A percentile compares a stretch with the other conserved stretches of the same genome.
These are phyloP conservation scores for Sugiyamaella paludigena DNA, from an alignment of 1,139 yeast species.

Conservation along the genomic window DNA sequence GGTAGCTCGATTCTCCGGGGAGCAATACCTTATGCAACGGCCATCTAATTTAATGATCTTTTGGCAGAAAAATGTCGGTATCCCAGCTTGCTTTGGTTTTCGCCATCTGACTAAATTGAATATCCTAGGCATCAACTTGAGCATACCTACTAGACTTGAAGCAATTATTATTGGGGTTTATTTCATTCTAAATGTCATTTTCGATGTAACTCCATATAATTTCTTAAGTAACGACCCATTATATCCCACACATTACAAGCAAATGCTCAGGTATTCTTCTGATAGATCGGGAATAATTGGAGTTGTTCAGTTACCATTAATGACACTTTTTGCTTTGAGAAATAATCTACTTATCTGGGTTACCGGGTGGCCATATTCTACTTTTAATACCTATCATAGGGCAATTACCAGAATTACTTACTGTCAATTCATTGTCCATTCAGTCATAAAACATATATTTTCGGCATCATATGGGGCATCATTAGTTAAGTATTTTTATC, in stretches of 20 bases:
- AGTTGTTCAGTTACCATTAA: slow-evolving; percentile 54
- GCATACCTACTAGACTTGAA: slow-evolving; percentile 65
- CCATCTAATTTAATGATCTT: slow-evolving; percentile 26
- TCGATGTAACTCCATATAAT: slow-evolving; percentile 45
- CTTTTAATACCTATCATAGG: slow-evolving; percentile 58
- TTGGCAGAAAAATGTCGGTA: slow-evolving; percentile 28
- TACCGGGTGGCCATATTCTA: slow-evolving; percentile 62
- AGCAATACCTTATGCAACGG: slow-evolving; percentile 27
- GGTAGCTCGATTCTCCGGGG: slow-evolving; percentile 29
- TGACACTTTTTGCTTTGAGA: slow-evolving; percentile 59
- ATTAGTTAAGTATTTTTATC: slow-evolving; percentile 35
- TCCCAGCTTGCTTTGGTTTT: slow-evolving; percentile 37
- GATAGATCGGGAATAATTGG: slow-evolving; percentile 62
- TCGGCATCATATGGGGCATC: slow-evolving; percentile 37
- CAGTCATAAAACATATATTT: slow-evolving; percentile 40
- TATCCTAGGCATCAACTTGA: slow-evolving; percentile 29
- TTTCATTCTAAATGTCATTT: slow-evolving; percentile 45
- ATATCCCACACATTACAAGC: slow-evolving; percentile 42
- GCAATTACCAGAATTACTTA: slow-evolving; percentile 56
- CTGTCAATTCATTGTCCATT: slow-evolving; percentile 44
- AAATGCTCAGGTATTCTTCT: slow-evolving; percentile 48
- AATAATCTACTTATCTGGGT: slow-evolving; percentile 55
- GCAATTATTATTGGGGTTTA: slow-evolving; percentile 49
- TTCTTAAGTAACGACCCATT: slow-evolving; percentile 42
- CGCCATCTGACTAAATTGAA: slow-evolving; percentile 32